phyloP scores from a whole-genome alignment of 106 monocot species.

The Dendrobium chrysotoxum region DNA sequence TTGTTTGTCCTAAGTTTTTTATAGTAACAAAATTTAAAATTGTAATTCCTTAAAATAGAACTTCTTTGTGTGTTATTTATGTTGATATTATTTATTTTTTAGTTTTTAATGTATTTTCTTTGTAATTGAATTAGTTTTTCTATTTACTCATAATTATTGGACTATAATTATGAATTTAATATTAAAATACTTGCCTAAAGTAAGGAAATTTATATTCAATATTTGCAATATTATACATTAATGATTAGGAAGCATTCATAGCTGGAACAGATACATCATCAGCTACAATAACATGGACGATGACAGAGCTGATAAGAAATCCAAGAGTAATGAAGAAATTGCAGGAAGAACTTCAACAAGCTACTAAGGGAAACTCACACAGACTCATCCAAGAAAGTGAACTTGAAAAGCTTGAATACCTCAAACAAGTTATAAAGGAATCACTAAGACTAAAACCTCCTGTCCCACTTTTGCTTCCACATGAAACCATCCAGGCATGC shows the following conservation, averaged over 20 bases:
- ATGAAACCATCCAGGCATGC: slow-evolving; percentile 2
- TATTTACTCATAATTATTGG: no score
- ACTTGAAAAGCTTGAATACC: slow-evolving; percentile 11
- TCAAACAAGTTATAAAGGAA: slow-evolving; percentile 25
- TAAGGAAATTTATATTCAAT: not conserved
- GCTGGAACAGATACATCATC: slow-evolving; percentile 25
- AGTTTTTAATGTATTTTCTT: no score
- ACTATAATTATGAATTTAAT: no score
- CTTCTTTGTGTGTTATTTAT: no score
- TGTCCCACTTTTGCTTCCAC: slow-evolving; percentile 13
- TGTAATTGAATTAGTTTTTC: no score
- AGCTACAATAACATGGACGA: slow-evolving; percentile 7
- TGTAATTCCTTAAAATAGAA: no score
- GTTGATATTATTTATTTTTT: no score
- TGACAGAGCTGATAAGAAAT: slow-evolving; percentile 19
- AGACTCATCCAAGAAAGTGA: slow-evolving; percentile 4
- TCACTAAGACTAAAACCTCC: slow-evolving; percentile 13
- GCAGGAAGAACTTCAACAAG: slow-evolving; percentile 12
- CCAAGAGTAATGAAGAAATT: slow-evolving; percentile 9
- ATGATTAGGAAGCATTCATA: slow-evolving; percentile 14
- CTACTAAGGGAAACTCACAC: not conserved
- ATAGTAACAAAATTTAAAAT: no score
- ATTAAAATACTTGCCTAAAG: no score
- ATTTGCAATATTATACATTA: not conserved
- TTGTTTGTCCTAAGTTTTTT: no score